Evolutionary conservation across 352 stramenopile species (phyloP), one percentile per base, ranked within the genome.

Genomic region (Phytophthora cryptogea): DNA sequence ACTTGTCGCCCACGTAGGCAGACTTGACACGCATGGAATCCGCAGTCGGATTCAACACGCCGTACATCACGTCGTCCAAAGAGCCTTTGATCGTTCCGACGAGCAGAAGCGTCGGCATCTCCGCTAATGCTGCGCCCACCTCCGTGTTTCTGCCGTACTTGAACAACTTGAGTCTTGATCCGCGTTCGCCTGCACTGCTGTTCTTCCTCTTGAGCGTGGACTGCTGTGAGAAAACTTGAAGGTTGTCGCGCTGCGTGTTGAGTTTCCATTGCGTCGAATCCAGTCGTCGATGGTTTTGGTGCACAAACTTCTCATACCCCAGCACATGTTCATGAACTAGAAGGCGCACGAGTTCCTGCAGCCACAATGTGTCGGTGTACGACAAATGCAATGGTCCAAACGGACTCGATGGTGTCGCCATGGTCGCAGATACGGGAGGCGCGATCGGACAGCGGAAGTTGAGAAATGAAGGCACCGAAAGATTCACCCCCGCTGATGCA

Each of bases 1-100:
- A 76, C 28, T 77, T 70, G 30, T 81, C 72, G 2, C 79, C 62
- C 10, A 82, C 67, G 43, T 86, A 78, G 2, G 71, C 73, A 31
- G 64, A 70, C 31, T 76, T 77, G 36, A 80, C 30, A 14, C 54
- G 64, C 59, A 74, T 72, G 33, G 57, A 48, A 17, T 74, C 61
- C 14, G 47, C 54, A 17, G 68, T 78, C 37, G 65, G 68, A 27
- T 67, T 73, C 26, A 80, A 17, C 1, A 73, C 57, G 20, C 65
- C 71, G 40, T 78, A 80, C 68, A 80, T 80, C 17, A 75, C 56
- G 42, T 80, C 71, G 10, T 73, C 42, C 23, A 80, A 48, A 1
- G 49, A 56, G 6, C 68, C 71, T 9, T 55, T 33, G 40, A 80
- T 67, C 0, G 71, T 75, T 16, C 71, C 71, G 23, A 47, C 26